phyloP scores from a whole-genome alignment of 192 early-diverging fungal genomes.

The Linnemannia schmuckeri region DNA sequence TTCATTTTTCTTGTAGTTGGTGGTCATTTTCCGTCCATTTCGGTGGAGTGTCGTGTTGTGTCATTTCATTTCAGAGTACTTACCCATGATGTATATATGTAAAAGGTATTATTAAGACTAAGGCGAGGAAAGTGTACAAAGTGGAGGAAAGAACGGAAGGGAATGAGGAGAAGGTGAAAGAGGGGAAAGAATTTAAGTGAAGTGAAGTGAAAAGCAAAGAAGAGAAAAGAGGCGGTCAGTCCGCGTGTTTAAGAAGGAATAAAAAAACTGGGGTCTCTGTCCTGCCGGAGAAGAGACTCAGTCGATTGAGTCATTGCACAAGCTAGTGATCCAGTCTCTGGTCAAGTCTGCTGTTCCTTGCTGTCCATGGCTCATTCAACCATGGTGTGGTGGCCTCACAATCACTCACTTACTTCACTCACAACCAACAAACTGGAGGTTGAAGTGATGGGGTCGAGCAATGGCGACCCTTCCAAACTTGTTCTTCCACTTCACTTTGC shows the following conservation, averaged over 20 bases:
- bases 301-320: background rate
- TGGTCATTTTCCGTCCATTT: background rate
- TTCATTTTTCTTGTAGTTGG: background rate
- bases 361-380: background rate
- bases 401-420: background rate
- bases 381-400: background rate
- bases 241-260: background rate
- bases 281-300: background rate
- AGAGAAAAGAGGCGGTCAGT: background rate
- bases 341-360: background rate
- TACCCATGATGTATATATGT: conserved; percentile 21
- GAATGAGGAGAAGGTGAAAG: background rate
- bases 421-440: background rate
- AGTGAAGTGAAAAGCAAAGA: conserved; percentile 5
- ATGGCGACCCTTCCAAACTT: background rate
- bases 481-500: background rate
- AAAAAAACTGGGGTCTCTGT: background rate
- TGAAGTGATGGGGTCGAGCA: background rate
- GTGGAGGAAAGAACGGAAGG: background rate
- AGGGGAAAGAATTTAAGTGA: background rate
- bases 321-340: background rate
- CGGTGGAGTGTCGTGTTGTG: background rate
- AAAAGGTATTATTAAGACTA: background rate
- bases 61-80: background rate
- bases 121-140: background rate